These are phyloP conservation scores for Guadua angustifolia DNA, from an alignment of 176 grass and related monocot species.

Conservation along the genomic window DNA sequence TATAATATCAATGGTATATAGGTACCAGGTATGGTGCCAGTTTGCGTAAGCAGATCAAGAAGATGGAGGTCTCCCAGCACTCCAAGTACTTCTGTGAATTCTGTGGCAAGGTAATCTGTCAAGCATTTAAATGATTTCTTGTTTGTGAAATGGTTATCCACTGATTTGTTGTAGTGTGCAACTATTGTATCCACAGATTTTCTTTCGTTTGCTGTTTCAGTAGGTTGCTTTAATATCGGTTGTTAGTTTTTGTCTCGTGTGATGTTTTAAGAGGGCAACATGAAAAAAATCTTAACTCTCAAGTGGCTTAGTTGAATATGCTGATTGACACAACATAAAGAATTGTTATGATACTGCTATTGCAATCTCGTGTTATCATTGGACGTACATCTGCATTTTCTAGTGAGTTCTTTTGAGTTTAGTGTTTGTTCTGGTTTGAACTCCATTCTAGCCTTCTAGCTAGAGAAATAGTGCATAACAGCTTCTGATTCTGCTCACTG, in stretches of 20 bases:
- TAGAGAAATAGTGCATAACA: background rate
- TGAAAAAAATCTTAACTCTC: background rate
- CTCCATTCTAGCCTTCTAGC: background rate
- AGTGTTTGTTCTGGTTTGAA: background rate
- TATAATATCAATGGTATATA: slow-evolving; percentile 37
- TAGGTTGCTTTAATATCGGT: background rate
- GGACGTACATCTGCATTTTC: background rate
- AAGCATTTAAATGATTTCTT: background rate
- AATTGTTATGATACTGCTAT: background rate
- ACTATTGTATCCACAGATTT: background rate
- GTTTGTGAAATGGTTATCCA: background rate
- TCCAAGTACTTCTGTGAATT: slow-evolving; percentile 87
- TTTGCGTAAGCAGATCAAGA: slow-evolving; percentile 90
- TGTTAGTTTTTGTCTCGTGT: background rate
- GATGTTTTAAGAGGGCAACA: background rate
- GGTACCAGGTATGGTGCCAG: slow-evolving; percentile 88
- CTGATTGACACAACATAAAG: background rate
- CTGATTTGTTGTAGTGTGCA: background rate
- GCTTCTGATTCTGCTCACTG: background rate
- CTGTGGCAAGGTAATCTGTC: slow-evolving; percentile 68
- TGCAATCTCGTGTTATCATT: background rate
- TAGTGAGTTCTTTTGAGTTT: background rate
- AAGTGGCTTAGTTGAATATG: background rate
- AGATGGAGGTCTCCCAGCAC: slow-evolving; percentile 88
- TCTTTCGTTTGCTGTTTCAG: background rate